Evolutionary conservation across 768 basidiomycete species (phyloP).

Genomic region (Dioszegia crocea): DNA sequence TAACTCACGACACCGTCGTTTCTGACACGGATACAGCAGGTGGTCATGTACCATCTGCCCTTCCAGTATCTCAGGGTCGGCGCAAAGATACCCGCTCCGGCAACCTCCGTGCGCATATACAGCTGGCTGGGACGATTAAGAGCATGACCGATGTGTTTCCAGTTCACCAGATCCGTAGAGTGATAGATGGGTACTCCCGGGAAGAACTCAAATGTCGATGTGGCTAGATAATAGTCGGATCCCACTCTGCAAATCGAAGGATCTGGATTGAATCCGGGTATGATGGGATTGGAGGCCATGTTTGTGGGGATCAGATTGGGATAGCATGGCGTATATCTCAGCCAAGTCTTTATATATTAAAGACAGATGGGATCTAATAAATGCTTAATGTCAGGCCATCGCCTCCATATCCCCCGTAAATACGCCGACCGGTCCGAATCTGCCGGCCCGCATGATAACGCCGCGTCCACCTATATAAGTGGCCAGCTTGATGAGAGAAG

Average conservation of each 20-base stretch:
- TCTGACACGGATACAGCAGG: conserved; percentile 46
- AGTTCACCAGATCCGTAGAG: conserved; percentile 25
- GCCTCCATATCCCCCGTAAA: background rate
- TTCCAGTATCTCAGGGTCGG: conserved; percentile 30
- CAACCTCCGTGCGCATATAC: conserved; percentile 17
- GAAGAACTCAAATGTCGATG: conserved; percentile 39
- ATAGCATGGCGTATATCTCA: no score
- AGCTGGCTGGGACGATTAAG: conserved; percentile 21
- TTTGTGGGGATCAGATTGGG: no score
- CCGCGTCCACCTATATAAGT: no score
- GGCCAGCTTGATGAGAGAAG: no score
- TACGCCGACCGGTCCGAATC: background rate
- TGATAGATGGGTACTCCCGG: conserved; percentile 39
- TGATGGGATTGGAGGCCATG: conserved; percentile 30
- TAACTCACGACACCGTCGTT: conserved; percentile 3
- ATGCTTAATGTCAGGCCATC: background rate
- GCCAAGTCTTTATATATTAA: background rate
- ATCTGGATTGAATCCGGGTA: conserved; percentile 45
- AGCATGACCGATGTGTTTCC: conserved; percentile 31
- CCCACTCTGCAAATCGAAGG: conserved; percentile 29
- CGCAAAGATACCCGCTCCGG: conserved; percentile 23
- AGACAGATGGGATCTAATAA: background rate
- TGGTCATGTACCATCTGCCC: conserved; percentile 24
- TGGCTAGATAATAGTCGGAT: conserved; percentile 29
- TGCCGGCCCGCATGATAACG: background rate